Percentiles rank a stretch among this genome's conserved stretches.
Evolutionary conservation across 305 asterid genomes (phyloP).

Genomic region (Solanum hybrid): DNA sequence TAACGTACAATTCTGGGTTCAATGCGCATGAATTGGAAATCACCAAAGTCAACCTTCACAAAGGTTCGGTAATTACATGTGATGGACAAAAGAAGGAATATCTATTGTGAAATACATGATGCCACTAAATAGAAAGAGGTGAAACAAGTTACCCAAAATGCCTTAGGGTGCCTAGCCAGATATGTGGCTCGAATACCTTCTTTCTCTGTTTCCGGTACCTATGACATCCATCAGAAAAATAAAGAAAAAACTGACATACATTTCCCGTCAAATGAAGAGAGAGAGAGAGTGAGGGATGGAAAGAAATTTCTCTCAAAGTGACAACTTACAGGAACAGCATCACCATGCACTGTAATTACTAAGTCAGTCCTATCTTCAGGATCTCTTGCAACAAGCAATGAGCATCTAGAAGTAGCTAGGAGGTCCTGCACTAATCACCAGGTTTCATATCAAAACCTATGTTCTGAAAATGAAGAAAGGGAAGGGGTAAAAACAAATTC

Average conservation of each 20-base stretch:
- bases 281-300: not conserved
- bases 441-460: not conserved
- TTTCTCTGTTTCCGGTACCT: slow-evolving; percentile 49
- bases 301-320: slow-evolving; percentile 4
- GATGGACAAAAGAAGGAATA: not conserved
- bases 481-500: not conserved
- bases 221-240: not conserved
- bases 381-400: slow-evolving; percentile 93
- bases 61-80: not conserved
- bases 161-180: slow-evolving; percentile 80
- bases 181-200: slow-evolving; percentile 64
- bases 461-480: not conserved
- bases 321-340: slow-evolving; percentile 66
- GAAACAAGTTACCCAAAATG: slow-evolving; percentile 70
- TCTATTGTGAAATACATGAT: not conserved
- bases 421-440: slow-evolving; percentile 64
- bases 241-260: not conserved
- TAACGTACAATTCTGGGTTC: slow-evolving; percentile 74
- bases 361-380: slow-evolving; percentile 88
- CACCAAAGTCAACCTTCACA: slow-evolving; percentile 93
- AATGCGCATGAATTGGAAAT: slow-evolving; percentile 79
- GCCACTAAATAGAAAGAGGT: not conserved
- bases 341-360: slow-evolving; percentile 73
- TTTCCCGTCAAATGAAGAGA: not conserved
- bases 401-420: slow-evolving; percentile 71